Evolutionary conservation across 2,329 filamentous ascomycete species (phyloP).

Genomic region (Fusarium proliferatum): DNA sequence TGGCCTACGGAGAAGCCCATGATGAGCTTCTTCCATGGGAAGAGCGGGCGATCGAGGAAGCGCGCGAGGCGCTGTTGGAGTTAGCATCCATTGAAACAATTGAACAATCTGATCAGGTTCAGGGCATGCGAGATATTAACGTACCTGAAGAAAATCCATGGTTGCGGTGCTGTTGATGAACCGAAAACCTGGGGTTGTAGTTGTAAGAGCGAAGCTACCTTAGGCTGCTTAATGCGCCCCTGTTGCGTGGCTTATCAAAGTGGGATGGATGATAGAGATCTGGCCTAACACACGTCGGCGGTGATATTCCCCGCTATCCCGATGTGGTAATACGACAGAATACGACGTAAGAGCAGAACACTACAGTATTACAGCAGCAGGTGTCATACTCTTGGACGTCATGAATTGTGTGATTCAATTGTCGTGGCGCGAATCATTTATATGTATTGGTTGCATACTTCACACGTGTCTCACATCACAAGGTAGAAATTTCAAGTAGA

Average conservation of each 20-base stretch:
- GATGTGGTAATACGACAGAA: slow-evolving; percentile 10
- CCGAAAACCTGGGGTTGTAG: slow-evolving; percentile 37
- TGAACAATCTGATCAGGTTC: neutral
- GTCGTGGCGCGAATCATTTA: neutral
- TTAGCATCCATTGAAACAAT: slow-evolving; percentile 24
- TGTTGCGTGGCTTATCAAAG: slow-evolving; percentile 23
- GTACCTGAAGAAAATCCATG: slow-evolving; percentile 62
- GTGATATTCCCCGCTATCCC: slow-evolving; percentile 37
- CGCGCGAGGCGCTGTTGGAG: slow-evolving; percentile 74
- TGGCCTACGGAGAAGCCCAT: slow-evolving; percentile 94
- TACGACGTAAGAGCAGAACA: neutral
- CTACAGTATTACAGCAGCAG: neutral
- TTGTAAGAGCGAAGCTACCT: slow-evolving; percentile 36
- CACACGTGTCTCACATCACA: slow-evolving; percentile 13
- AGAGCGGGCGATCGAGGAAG: slow-evolving; percentile 89
- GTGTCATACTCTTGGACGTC: neutral
- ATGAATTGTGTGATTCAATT: neutral
- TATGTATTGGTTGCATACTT: neutral
- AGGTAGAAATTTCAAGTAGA: slow-evolving; percentile 1
- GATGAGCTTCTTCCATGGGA: slow-evolving; percentile 98
- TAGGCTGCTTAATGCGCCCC: slow-evolving; percentile 6
- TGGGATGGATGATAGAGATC: slow-evolving; percentile 34
- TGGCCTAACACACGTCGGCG: slow-evolving; percentile 37
- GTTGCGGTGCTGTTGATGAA: slow-evolving; percentile 41
- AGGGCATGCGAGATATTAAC: neutral